phyloP scores from a whole-genome alignment of 805 yeast species.

The Tetrapisispora iriomotensis region DNA sequence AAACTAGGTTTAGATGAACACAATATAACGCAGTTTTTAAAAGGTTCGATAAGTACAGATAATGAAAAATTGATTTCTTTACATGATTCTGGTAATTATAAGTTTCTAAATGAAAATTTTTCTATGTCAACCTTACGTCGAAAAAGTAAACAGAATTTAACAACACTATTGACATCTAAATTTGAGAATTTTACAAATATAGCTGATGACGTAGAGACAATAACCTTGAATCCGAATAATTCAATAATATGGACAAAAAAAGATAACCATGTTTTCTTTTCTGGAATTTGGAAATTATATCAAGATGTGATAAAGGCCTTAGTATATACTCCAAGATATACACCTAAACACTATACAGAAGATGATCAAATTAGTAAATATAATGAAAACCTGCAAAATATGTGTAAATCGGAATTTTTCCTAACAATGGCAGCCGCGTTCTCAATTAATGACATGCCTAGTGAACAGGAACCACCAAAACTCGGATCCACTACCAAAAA shows the following conservation, averaged over 20 bases:
- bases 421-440: background rate
- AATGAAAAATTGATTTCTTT: background rate
- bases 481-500: background rate
- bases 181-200: background rate
- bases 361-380: background rate
- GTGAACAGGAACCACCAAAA: background rate
- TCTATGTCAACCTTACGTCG: background rate
- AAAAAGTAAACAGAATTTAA: too few relatives aligned
- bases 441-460: background rate
- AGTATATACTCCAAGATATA: conserved; percentile 6
- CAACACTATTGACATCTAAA: too few relatives aligned
- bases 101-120: background rate
- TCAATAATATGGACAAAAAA: conserved; percentile 80
- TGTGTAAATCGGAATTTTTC: conserved; percentile 1
- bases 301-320: conserved; percentile 29
- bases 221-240: conserved; percentile 35
- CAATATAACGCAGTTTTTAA: background rate
- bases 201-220: background rate
- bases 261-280: conserved; percentile 78
- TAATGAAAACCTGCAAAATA: background rate
- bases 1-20: background rate
- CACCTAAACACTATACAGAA: background rate
- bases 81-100: background rate
- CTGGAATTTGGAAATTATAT: conserved; percentile 71
- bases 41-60: background rate